A percentile compares a stretch with the other conserved stretches of the same genome.
Conservation (phyloP, 2,329 filamentous ascomycete species). For the Xylaria digitata region DNA sequence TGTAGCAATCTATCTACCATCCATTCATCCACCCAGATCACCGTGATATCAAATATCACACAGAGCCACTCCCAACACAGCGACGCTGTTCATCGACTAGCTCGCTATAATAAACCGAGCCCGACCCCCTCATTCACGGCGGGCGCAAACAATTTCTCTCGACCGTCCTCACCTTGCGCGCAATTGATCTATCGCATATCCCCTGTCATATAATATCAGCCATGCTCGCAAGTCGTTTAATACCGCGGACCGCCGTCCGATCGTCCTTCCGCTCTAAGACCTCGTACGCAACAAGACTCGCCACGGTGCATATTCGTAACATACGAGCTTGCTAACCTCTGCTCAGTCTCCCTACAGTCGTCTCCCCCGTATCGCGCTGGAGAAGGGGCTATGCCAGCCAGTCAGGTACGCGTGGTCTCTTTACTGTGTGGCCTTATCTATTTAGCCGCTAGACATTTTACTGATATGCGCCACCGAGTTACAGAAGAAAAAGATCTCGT, state of each 20-base stretch:
- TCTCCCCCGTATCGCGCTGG: constrained; percentile 63
- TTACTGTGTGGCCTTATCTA: not conserved
- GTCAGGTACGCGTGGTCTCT: constrained; percentile 56
- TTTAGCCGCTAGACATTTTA: constrained; percentile 54
- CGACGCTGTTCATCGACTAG: constrained; percentile 8
- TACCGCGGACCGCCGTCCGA: constrained; percentile 67
- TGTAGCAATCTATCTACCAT: constrained; percentile 1
- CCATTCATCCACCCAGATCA: constrained; percentile 8
- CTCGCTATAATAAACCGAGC: not conserved
- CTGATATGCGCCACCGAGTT: constrained; percentile 33
- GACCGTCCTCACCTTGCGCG: constrained; percentile 18
- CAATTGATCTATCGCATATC: constrained; percentile 14
- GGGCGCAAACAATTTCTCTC: constrained; percentile 2
- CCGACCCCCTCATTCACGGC: constrained; percentile 2
- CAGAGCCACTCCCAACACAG: not conserved
- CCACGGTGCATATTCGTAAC: constrained; percentile 38
- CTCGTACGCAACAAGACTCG: constrained; percentile 54
- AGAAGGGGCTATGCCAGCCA: constrained; percentile 69
- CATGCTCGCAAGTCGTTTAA: constrained; percentile 72
- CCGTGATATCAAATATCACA: constrained; percentile 1
- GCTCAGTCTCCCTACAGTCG: constrained; percentile 62
- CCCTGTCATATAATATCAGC: constrained; percentile 45
- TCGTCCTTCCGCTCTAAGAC: constrained; percentile 65
- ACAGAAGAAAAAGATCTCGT: constrained; percentile 94
- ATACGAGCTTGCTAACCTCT: constrained; percentile 36